These are phyloP conservation scores for Penicillium manginii DNA, from an alignment of 495 filamentous ascomycete species.

Conservation along the genomic window DNA sequence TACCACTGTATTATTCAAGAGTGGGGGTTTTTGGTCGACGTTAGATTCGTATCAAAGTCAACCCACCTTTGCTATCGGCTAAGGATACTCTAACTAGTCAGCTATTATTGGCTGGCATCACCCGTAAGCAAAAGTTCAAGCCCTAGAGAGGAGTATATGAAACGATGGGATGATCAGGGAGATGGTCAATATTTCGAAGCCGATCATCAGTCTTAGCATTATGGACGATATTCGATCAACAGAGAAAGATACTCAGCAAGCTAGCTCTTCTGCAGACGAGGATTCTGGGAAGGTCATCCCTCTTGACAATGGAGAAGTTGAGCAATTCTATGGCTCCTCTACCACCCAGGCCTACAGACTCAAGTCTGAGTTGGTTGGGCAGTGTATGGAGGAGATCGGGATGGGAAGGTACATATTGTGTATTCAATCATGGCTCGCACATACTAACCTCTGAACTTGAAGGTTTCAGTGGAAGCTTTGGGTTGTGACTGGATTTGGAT, in stretches of 20 bases:
- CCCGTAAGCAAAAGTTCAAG: neutral
- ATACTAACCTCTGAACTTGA: slow-evolving; percentile 10
- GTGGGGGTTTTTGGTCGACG: neutral
- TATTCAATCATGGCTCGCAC: neutral
- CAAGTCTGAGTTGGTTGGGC: slow-evolving; percentile 37
- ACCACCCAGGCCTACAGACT: slow-evolving; percentile 38
- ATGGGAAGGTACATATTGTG: slow-evolving; percentile 32
- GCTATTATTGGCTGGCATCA: neutral
- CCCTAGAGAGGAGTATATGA: slow-evolving; percentile 2
- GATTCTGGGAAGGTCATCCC: slow-evolving; percentile 25
- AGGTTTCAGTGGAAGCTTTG: slow-evolving; percentile 43
- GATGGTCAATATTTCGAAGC: neutral
- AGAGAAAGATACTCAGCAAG: slow-evolving; percentile 1
- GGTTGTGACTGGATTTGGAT: slow-evolving; percentile 39
- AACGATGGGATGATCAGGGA: neutral
- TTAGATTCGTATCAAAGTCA: neutral
- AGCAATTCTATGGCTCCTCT: slow-evolving; percentile 37
- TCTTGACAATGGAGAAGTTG: slow-evolving; percentile 27
- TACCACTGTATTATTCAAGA: neutral
- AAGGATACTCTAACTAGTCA: neutral
- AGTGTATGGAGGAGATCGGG: slow-evolving; percentile 38
- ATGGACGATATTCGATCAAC: slow-evolving; percentile 26
- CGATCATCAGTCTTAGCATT: slow-evolving; percentile 7
- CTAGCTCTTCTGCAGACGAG: slow-evolving; percentile 1
- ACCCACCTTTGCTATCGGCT: slow-evolving; percentile 6